Conservation (phyloP, 225 moss, liverwort and hornwort species). For the Sphagnum tenellum region DNA sequence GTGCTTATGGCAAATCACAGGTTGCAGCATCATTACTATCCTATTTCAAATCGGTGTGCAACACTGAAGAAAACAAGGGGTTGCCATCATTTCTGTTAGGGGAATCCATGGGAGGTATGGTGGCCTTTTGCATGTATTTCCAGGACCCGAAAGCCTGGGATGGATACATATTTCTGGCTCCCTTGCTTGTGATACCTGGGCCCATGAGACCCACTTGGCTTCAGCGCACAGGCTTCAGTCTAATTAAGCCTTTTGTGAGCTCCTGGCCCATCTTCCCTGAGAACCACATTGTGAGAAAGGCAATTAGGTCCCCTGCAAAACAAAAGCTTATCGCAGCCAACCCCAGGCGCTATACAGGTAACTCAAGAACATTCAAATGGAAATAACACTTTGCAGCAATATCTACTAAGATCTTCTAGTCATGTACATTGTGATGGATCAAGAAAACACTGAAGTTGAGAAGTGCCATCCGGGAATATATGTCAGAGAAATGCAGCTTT, state of each 20-base stretch:
- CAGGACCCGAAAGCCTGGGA: constrained; percentile 67
- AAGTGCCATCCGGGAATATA: too few species aligned
- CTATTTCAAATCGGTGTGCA: constrained; percentile 52
- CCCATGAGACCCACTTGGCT: constrained; percentile 32
- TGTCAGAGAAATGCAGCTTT: too few species aligned
- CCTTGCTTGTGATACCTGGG: constrained; percentile 30
- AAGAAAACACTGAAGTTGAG: too few species aligned
- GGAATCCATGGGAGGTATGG: constrained; percentile 67
- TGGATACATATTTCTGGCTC: constrained; percentile 49
- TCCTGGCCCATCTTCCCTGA: constrained; percentile 40
- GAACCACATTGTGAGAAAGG: constrained; percentile 8
- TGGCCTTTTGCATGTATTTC: constrained; percentile 53
- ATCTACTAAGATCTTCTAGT: too few species aligned
- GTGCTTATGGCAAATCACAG: constrained; percentile 5
- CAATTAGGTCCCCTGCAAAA: constrained; percentile 27
- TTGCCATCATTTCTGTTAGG: constrained; percentile 56
- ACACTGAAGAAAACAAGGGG: constrained; percentile 31
- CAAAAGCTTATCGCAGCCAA: constrained; percentile 13
- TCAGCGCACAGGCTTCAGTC: constrained; percentile 27
- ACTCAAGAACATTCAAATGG: not conserved
- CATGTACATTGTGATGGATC: too few species aligned
- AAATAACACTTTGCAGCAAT: too few species aligned
- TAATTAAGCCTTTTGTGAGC: constrained; percentile 31
- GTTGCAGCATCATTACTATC: constrained; percentile 38
- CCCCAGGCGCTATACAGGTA: constrained; percentile 35